These are phyloP conservation scores for Tricholoma terreum DNA, from an alignment of 768 basidiomycete genomes.

Conservation along the genomic window DNA sequence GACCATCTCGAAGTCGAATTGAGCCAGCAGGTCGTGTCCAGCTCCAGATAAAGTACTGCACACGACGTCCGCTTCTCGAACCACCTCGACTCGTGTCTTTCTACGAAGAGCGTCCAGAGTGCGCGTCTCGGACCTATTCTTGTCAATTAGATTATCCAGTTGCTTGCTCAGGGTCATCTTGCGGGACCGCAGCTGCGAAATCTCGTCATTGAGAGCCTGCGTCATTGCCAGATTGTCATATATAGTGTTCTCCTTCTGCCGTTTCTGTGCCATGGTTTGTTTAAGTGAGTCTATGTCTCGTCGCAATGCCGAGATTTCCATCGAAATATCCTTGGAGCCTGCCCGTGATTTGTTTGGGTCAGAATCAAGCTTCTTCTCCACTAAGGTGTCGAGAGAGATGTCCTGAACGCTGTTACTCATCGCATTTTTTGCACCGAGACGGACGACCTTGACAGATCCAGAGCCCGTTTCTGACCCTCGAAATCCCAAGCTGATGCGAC, in stretches of 20 bases:
- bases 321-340: conserved; percentile 45
- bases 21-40: conserved; percentile 82
- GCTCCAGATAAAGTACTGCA: conserved; percentile 92
- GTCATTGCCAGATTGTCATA: conserved; percentile 56
- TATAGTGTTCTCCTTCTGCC: conserved; percentile 52
- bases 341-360: conserved; percentile 31
- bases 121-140: conserved; percentile 75
- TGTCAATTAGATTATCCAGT: conserved; percentile 77
- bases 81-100: conserved; percentile 68
- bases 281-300: conserved; percentile 71
- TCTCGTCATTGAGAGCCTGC: conserved; percentile 64
- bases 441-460: conserved; percentile 75
- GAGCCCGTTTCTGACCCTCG: conserved; percentile 51
- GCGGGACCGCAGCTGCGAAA: conserved; percentile 58
- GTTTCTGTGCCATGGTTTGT: conserved; percentile 51
- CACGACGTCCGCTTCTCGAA: conserved; percentile 88
- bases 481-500: conserved; percentile 80
- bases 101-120: conserved; percentile 81
- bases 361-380: conserved; percentile 68
- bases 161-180: conserved; percentile 63
- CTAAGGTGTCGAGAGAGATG: conserved; percentile 81
- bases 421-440: conserved; percentile 76
- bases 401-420: conserved; percentile 82
- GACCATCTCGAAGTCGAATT: conserved; percentile 89
- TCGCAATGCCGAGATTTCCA: conserved; percentile 57